Base-by-base conservation (phyloP, 352 stramenopile genomes). In the Aphanomyces cochlioides region DNA sequence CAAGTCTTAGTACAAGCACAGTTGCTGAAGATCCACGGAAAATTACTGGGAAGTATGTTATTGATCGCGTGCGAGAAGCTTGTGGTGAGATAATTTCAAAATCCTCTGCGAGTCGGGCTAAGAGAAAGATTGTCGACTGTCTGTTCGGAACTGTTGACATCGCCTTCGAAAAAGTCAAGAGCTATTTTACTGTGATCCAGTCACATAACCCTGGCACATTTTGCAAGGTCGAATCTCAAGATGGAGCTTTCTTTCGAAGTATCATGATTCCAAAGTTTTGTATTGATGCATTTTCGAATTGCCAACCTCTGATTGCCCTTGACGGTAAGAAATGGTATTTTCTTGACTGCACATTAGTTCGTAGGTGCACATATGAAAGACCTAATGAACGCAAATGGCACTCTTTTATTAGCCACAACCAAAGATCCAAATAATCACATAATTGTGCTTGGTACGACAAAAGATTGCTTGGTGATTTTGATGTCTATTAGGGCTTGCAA, bases 201-300 rank as follows among this genome's bases (percentile, higher is more conserved):
- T 53, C 45, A 53, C 13, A 19, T n/a, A 53, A 53, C 45, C 45
- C 45, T 53, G 45, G 45, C 13, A 53, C 45, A 19, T 53, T n/a
- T 53, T 15, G 13, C 45, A 15, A n/a, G 13, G 45, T 53, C 2
- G 45, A 53, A 53, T 2, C 45, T n/a, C 45, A 19, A 53, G n/a
- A 1, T 15, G 45, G 45, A 53, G n/a, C 45, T 15, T 53, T 53
- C 2, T 53, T 15, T 2, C 45, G 13, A 15, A 53, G 45, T 19
- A 19, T 53, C n/a, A 15, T 53, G 13, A 19, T 53, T 2, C 45
- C 45, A 2, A 15, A 19, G 45, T 53, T 53, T 2, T 53, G 45
- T 53, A 53, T 53, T 53, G 45, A 53, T 53, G 45, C 45, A n/a
- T 53, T 53, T 53, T 1, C 13, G n/a, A 15, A 53, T 53, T 53